Conservation (phyloP, 2,329 filamentous ascomycete genomes). For the Cercospora zeae-maydis region DNA sequence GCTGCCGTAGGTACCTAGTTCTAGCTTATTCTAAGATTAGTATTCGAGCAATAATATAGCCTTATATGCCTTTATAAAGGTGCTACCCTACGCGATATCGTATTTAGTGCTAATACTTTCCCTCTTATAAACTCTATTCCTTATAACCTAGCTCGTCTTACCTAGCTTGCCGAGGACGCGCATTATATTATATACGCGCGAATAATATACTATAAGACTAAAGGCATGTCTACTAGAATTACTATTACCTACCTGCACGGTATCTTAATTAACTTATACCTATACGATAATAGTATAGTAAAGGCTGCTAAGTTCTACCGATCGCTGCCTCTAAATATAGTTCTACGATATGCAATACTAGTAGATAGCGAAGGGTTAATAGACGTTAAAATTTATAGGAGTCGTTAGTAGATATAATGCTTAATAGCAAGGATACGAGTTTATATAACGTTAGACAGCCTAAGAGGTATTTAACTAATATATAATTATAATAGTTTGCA, state of each 20-base stretch:
- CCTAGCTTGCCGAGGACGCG: neutral
- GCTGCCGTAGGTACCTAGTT: neutral
- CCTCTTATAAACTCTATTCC: neutral
- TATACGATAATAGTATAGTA: neutral
- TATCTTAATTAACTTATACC: neutral
- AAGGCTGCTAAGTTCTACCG: neutral
- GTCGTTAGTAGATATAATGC: neutral
- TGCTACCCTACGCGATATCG: neutral
- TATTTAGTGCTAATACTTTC: neutral
- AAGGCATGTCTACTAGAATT: neutral
- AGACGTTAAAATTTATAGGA: neutral
- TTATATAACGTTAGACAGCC: neutral
- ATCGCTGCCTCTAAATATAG: neutral
- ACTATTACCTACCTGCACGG: neutral
- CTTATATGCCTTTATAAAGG: neutral
- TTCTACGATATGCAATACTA: neutral
- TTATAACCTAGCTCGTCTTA: neutral
- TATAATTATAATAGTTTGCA: neutral
- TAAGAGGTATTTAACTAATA: neutral
- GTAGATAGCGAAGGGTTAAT: neutral
- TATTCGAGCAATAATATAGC: neutral
- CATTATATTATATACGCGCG: neutral
- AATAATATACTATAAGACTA: neutral
- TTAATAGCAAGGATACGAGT: neutral
- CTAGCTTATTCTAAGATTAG: neutral